A percentile compares a stretch with the other conserved stretches of the same genome.
These are phyloP conservation scores for Spinellus fusiger DNA, from an alignment of 192 early-diverging fungal genomes.

Conservation along the genomic window DNA sequence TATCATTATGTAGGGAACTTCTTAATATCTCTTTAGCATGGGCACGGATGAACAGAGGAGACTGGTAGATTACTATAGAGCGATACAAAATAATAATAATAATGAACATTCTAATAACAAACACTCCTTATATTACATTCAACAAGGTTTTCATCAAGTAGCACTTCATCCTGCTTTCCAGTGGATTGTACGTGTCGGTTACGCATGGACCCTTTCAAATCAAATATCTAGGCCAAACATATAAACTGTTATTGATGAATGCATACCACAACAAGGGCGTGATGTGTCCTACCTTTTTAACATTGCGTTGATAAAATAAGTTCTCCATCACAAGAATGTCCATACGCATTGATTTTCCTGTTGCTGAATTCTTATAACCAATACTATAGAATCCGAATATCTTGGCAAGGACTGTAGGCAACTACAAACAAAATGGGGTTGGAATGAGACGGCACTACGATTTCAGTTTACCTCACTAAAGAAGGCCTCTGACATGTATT, in stretches of 20 bases:
- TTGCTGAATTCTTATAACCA: conserved; percentile 77
- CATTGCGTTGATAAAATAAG: conserved; percentile 80
- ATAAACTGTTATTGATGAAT: no score
- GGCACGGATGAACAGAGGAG: conserved; percentile 86
- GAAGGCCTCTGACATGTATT: conserved; percentile 75
- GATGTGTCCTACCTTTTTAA: conserved; percentile 48
- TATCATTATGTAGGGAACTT: conserved; percentile 89
- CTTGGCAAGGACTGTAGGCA: conserved; percentile 80
- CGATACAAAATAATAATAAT: no score
- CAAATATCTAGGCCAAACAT: conserved; percentile 71
- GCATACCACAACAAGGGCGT: not conserved
- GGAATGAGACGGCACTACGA: not conserved
- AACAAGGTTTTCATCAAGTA: conserved; percentile 91
- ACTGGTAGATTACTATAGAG: conserved; percentile 66
- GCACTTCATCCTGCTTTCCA: conserved; percentile 76
- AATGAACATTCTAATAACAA: not conserved
- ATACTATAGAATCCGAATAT: conserved; percentile 93
- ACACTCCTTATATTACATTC: conserved; percentile 53
- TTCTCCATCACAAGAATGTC: conserved; percentile 96
- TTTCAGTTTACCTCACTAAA: conserved; percentile 59
- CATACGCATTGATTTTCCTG: conserved; percentile 80
- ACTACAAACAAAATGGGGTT: conserved; percentile 40
- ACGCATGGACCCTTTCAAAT: conserved; percentile 91
- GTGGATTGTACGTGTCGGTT: conserved; percentile 91
- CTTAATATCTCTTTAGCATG: conserved; percentile 82